Conservation (phyloP, 2,329 filamentous ascomycete species). For the Beauveria australis region DNA sequence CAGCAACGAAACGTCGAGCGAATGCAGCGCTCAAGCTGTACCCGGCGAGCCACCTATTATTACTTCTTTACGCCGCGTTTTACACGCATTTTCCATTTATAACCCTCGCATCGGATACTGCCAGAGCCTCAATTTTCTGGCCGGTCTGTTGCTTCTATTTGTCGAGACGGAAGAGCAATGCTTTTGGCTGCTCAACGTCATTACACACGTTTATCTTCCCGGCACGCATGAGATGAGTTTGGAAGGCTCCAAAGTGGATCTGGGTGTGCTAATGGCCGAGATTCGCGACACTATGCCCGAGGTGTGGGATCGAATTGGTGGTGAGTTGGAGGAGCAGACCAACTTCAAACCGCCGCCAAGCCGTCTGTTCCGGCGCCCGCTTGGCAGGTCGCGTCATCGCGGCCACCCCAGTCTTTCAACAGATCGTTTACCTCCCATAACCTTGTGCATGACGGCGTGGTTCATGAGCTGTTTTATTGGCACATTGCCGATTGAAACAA, state of each 20-base stretch:
- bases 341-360: constrained; percentile 27
- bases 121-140: constrained; percentile 91
- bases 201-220: constrained; percentile 79
- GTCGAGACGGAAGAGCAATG: constrained; percentile 80
- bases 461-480: constrained; percentile 97
- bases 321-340: constrained; percentile 54
- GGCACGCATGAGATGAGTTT: constrained; percentile 87
- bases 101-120: constrained; percentile 92
- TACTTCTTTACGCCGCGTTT: constrained; percentile 69
- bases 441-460: constrained; percentile 89
- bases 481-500: constrained; percentile 83
- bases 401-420: constrained; percentile 32
- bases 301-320: constrained; percentile 82
- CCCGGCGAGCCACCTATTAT: constrained; percentile 68
- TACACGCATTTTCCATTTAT: constrained; percentile 84
- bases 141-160: constrained; percentile 81
- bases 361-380: constrained; percentile 27
- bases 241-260: constrained; percentile 86
- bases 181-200: constrained; percentile 89
- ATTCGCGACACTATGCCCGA: constrained; percentile 74
- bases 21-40: constrained; percentile 20
- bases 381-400: constrained; percentile 32
- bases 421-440: constrained; percentile 73
- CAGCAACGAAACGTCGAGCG: constrained; percentile 26
- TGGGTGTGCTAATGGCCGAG: constrained; percentile 84